Conservation (phyloP, 2,329 filamentous ascomycete genomes). For the Colletotrichum orchidophilum region DNA sequence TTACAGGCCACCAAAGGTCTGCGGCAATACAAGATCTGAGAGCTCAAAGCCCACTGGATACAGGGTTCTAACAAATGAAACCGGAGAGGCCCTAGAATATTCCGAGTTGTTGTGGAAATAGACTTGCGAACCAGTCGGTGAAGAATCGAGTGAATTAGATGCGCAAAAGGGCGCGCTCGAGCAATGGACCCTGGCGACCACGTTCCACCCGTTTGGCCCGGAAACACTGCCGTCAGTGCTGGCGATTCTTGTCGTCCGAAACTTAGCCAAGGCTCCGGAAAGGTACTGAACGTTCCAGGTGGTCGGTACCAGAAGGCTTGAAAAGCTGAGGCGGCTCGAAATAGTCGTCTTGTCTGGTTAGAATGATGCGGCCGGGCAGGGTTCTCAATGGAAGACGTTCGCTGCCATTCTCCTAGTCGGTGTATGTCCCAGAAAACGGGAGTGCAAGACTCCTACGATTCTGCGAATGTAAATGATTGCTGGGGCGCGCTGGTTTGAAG, state of each 20-base stretch:
- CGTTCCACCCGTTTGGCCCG: conserved; percentile 24
- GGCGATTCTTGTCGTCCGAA: conserved; percentile 21
- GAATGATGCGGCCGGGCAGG: too few species aligned
- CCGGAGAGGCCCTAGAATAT: conserved; percentile 21
- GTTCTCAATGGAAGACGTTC: not conserved
- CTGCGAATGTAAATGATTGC: not conserved
- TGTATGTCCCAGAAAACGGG: not conserved
- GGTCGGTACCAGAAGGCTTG: conserved; percentile 10
- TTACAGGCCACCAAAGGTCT: not conserved
- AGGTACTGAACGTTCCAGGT: conserved; percentile 7
- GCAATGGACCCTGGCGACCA: conserved; percentile 1
- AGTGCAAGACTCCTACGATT: not conserved
- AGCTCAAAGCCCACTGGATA: not conserved
- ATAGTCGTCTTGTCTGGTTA: not conserved
- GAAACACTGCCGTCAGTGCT: not conserved
- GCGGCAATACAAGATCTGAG: not conserved
- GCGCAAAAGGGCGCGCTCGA: conserved; percentile 8
- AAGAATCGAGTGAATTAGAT: not conserved
- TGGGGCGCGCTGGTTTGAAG: not conserved
- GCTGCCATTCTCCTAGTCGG: not conserved
- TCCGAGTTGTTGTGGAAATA: conserved; percentile 16
- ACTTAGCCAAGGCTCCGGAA: not conserved
- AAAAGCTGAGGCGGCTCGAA: conserved; percentile 1
- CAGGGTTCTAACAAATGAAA: conserved; percentile 15
- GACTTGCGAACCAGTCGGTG: not conserved